phyloP scores from a whole-genome alignment of 257 asterid species.

The Solanum dulcamara region DNA sequence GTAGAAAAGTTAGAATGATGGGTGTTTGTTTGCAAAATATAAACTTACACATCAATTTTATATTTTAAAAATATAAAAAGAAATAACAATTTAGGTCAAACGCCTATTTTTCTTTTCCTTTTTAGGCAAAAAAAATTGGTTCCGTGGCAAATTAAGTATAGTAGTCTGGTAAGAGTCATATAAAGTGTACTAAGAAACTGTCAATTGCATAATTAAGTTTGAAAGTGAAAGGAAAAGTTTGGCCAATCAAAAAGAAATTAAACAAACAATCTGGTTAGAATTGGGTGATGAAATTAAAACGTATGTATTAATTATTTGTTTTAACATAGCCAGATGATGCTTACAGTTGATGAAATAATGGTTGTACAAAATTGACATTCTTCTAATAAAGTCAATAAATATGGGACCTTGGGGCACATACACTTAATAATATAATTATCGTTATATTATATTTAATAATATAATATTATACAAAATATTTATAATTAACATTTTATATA shows the following conservation, averaged over 20 bases:
- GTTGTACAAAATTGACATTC: not conserved
- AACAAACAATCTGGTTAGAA: slow-evolving; percentile 11
- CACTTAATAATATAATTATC: too few species aligned
- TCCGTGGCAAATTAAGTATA: not conserved
- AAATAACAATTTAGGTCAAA: too few species aligned
- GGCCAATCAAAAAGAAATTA: not conserved
- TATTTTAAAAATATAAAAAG: too few species aligned
- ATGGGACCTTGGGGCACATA: not conserved
- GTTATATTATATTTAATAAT: too few species aligned
- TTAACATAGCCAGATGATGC: not conserved
- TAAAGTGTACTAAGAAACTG: not conserved
- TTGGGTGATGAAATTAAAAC: not conserved
- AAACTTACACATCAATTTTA: too few species aligned
- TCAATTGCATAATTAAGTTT: not conserved
- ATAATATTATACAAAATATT: too few species aligned
- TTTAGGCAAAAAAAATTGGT: not conserved
- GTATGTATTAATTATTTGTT: not conserved
- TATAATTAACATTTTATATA: too few species aligned
- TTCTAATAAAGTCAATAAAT: not conserved
- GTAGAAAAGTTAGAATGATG: too few species aligned
- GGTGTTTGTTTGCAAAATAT: too few species aligned
- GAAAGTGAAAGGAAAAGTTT: not conserved
- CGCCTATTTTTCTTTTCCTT: too few species aligned
- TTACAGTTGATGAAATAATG: not conserved
- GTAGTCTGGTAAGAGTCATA: not conserved